phyloP scores from a whole-genome alignment of 2,329 filamentous ascomycete genomes.

The Rhynchosporium secalis region DNA sequence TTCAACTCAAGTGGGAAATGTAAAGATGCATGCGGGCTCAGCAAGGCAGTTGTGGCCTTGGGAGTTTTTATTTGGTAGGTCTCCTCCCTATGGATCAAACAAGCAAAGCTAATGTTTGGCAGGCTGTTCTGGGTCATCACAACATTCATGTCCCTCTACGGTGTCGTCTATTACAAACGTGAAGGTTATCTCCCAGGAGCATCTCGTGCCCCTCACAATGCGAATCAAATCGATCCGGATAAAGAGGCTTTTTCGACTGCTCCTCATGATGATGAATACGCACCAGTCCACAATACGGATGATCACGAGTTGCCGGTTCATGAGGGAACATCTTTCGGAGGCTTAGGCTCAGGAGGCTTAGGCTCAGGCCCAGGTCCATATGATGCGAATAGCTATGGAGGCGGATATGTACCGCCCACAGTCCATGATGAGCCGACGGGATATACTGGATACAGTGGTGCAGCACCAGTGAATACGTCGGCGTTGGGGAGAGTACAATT shows the following conservation, averaged over 20 bases:
- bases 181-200: conserved; percentile 60
- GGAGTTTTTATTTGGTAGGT: conserved; percentile 63
- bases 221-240: conserved; percentile 61
- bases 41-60: conserved; percentile 62
- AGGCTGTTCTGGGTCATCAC: conserved; percentile 58
- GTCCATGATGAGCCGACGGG: conserved; percentile 45
- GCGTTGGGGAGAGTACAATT: conserved; percentile 46
- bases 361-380: conserved; percentile 20
- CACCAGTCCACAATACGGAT: conserved; percentile 54
- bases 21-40: conserved; percentile 56
- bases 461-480: conserved; percentile 42
- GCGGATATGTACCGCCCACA: conserved; percentile 34
- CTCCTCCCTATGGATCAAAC: conserved; percentile 9
- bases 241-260: conserved; percentile 69
- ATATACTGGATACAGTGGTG: conserved; percentile 48
- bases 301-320: conserved; percentile 28
- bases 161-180: conserved; percentile 61
- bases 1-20: conserved; percentile 60
- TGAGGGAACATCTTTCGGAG: conserved; percentile 18
- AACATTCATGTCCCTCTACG: conserved; percentile 59
- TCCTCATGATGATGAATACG: conserved; percentile 67
- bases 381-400: conserved; percentile 25
- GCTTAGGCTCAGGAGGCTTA: conserved; percentile 12
- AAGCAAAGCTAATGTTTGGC: conserved; percentile 6
- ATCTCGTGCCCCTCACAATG: conserved; percentile 36